A percentile compares a stretch with the other conserved stretches of the same genome.
phyloP scores from a whole-genome alignment of 2,329 filamentous ascomycete genomes.

The Ophiostoma montium region DNA sequence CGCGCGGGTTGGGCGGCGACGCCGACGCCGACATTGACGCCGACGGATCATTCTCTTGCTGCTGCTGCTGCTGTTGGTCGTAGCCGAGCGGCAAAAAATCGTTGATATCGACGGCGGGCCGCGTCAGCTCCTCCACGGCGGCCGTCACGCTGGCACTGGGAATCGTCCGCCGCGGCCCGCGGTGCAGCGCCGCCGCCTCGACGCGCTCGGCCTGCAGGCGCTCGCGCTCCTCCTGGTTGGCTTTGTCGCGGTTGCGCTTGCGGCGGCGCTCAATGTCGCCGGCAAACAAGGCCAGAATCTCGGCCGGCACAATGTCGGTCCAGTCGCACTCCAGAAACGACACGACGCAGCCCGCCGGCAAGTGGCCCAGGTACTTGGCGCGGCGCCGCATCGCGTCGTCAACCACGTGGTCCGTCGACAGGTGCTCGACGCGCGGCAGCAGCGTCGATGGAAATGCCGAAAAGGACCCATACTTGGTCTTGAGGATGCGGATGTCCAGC shows the following conservation, averaged over 20 bases:
- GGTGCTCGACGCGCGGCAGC: constrained; percentile 73
- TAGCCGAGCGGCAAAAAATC: constrained; percentile 52
- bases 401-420: constrained; percentile 75
- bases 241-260: constrained; percentile 70
- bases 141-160: neutral
- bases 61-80: no score
- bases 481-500: constrained; percentile 82
- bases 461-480: constrained; percentile 76
- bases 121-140: neutral
- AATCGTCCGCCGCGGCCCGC: constrained; percentile 1
- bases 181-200: constrained; percentile 46
- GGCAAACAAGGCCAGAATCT: constrained; percentile 62
- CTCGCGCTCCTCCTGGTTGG: constrained; percentile 73
- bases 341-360: constrained; percentile 83
- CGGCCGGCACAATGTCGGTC: constrained; percentile 71
- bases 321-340: constrained; percentile 89
- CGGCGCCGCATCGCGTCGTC: constrained; percentile 74
- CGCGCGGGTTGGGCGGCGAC: constrained; percentile 40
- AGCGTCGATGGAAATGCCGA: constrained; percentile 72
- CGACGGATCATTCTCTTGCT: no score
- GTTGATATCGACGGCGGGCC: constrained; percentile 30
- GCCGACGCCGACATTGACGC: constrained; percentile 4
- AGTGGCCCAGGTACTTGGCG: constrained; percentile 73
- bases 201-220: constrained; percentile 67
- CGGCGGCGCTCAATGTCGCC: constrained; percentile 62